Conservation (phyloP, 1,284 basidiomycete genomes). For the Naganishia sp. region DNA sequence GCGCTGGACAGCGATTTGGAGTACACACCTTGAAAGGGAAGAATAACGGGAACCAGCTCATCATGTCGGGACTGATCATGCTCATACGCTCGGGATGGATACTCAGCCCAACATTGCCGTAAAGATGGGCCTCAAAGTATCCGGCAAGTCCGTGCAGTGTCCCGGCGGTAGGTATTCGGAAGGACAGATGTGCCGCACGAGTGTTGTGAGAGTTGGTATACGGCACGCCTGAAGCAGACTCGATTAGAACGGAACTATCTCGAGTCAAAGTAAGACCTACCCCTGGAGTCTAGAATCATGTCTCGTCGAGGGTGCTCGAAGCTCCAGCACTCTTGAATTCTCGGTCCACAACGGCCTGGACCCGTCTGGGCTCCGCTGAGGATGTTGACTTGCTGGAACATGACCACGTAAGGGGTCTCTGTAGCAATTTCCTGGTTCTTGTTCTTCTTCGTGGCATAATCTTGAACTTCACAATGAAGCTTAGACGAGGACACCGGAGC, state of each 20-base stretch:
- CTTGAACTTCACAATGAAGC: constrained; percentile 72
- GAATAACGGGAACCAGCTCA: constrained; percentile 98
- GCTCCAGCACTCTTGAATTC: constrained; percentile 94
- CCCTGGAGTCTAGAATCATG: constrained; percentile 68
- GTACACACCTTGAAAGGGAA: constrained; percentile 88
- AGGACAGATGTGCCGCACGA: constrained; percentile 74
- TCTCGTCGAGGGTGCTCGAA: constrained; percentile 91
- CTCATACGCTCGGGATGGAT: constrained; percentile 90
- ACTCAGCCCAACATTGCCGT: constrained; percentile 82
- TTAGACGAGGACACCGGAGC: constrained; percentile 92
- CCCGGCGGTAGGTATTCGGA: constrained; percentile 91
- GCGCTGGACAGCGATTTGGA: constrained; percentile 65
- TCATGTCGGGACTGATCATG: constrained; percentile 85
- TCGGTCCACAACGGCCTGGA: constrained; percentile 69
- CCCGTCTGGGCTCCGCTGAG: constrained; percentile 68
- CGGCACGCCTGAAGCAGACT: constrained; percentile 63
- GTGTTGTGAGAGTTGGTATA: constrained; percentile 85
- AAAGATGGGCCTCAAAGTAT: constrained; percentile 95
- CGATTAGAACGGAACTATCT: not conserved
- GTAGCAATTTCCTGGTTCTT: constrained; percentile 58
- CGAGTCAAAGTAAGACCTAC: constrained; percentile 53
- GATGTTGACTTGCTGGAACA: constrained; percentile 90
- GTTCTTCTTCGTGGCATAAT: constrained; percentile 59
- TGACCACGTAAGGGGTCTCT: constrained; percentile 97
- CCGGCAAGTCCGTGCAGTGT: constrained; percentile 96